Percentiles rank a stretch among this genome's conserved stretches.
Evolutionary conservation across 768 basidiomycete species (phyloP).

Genomic region (Suillus discolor): DNA sequence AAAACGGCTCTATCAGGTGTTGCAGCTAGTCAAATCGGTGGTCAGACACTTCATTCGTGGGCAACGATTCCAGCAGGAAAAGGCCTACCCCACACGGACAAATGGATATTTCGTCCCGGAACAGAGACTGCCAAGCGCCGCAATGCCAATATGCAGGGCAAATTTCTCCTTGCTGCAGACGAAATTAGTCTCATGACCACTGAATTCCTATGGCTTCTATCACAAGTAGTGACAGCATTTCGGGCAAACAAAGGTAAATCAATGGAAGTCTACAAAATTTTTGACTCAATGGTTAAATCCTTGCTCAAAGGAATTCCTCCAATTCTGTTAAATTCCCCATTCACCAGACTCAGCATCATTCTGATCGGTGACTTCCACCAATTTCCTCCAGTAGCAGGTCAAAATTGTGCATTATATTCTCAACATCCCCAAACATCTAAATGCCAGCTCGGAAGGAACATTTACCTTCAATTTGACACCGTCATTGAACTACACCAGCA

Average conservation of each 20-base stretch:
- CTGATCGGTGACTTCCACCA: conserved; percentile 46
- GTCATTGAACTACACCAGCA: conserved; percentile 42
- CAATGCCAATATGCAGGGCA: not conserved
- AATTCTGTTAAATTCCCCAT: conserved; percentile 17
- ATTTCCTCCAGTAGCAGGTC: conserved; percentile 14
- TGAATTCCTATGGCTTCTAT: too few species aligned
- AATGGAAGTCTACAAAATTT: too few species aligned
- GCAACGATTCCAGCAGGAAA: not conserved
- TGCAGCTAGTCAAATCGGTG: not conserved
- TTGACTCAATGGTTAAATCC: conserved; percentile 2
- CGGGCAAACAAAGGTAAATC: too few species aligned
- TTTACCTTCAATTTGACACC: conserved; percentile 33
- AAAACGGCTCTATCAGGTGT: not conserved
- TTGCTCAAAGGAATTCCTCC: not conserved
- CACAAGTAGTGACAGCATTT: too few species aligned
- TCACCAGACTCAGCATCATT: conserved; percentile 43
- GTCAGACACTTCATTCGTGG: not conserved
- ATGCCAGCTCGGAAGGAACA: conserved; percentile 19
- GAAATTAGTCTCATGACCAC: too few species aligned
- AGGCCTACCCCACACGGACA: not conserved
- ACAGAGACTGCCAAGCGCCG: not conserved
- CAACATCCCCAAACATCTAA: not conserved
- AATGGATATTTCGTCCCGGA: not conserved
- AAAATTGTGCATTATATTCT: conserved; percentile 15
- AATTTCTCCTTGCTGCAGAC: not conserved